These are phyloP conservation scores for Oryza officinalis DNA, from an alignment of 176 grass and related monocot species.

Conservation along the genomic window DNA sequence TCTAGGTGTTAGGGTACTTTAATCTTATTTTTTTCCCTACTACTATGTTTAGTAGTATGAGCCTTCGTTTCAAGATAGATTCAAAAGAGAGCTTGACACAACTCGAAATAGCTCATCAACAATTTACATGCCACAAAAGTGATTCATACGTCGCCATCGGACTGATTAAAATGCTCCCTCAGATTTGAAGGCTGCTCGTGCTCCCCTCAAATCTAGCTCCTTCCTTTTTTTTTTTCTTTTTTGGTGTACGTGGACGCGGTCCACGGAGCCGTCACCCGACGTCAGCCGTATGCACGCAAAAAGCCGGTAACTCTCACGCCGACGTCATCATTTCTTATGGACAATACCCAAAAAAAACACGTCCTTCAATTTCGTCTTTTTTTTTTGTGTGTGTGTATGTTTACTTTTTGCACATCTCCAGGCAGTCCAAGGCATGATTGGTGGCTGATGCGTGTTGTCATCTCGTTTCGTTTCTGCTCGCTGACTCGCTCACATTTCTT, in stretches of 20 bases:
- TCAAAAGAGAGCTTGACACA: background rate
- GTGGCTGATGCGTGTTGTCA: background rate
- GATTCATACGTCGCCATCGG: background rate
- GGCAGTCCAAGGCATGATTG: background rate
- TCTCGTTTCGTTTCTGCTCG: background rate
- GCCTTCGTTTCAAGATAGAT: no score
- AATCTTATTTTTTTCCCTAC: no score
- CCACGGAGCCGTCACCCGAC: background rate
- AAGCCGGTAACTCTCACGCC: background rate
- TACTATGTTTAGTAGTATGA: no score
- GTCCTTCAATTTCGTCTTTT: background rate
- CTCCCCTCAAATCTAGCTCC: background rate
- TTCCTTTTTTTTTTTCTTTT: background rate
- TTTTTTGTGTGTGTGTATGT: background rate
- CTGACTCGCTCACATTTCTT: background rate
- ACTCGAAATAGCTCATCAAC: background rate
- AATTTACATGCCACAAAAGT: background rate
- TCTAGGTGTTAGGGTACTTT: no score
- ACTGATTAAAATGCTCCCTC: background rate
- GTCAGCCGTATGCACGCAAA: background rate
- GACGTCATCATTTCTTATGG: slow-evolving; percentile 24
- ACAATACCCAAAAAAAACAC: background rate
- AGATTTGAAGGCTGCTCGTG: background rate
- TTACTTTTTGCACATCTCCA: background rate
- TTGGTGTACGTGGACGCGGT: background rate